Conservation (phyloP, 257 asterid genomes). For the Echites panduratus region DNA sequence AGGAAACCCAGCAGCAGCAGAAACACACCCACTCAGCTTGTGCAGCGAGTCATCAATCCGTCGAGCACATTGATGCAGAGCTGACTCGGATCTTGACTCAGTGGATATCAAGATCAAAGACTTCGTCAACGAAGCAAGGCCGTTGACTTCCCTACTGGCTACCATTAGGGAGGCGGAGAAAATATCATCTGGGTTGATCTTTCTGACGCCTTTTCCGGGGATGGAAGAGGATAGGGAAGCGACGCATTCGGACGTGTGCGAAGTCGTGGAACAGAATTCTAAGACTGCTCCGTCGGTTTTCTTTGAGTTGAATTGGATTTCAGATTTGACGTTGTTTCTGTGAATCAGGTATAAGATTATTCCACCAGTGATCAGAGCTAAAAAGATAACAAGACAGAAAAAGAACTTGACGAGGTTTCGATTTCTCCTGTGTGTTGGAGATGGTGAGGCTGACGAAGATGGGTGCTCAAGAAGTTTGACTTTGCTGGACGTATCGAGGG, state of each 20-base stretch:
- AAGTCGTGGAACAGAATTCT: neutral
- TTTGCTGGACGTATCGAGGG: neutral
- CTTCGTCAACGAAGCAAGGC: neutral
- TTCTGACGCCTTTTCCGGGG: neutral
- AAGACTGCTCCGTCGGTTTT: neutral
- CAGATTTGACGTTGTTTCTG: neutral
- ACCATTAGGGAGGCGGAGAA: neutral
- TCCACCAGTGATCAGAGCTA: neutral
- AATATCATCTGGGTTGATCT: neutral
- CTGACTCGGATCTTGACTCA: neutral
- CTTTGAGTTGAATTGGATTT: neutral
- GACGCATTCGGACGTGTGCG: neutral
- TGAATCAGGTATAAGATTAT: neutral
- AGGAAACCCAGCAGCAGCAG: neutral
- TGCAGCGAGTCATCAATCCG: neutral
- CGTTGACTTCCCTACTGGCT: neutral
- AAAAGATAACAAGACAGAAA: neutral
- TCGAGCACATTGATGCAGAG: neutral
- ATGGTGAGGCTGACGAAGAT: neutral
- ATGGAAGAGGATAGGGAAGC: neutral
- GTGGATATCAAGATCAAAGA: constrained; percentile 5
- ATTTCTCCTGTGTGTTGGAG: constrained; percentile 5
- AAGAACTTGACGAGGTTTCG: neutral
- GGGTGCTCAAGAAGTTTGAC: neutral
- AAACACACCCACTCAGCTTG: neutral